Conservation (phyloP, 306 rosid genomes). For the Begonia masoniana region DNA sequence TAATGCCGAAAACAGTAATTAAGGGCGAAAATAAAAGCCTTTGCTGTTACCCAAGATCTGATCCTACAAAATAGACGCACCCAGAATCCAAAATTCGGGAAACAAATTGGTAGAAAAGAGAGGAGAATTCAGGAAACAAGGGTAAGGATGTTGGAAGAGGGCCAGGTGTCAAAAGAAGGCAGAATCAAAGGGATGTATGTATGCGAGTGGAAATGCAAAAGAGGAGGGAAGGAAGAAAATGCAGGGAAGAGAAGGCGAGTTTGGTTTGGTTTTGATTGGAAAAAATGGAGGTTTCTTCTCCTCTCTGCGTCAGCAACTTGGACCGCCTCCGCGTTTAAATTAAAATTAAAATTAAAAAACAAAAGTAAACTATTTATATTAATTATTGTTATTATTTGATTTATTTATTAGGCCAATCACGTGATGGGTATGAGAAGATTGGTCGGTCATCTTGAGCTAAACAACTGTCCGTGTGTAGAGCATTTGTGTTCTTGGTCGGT, state of each 20-base stretch:
- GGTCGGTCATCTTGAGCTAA: too few species aligned
- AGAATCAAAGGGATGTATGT: background rate
- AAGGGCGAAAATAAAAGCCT: background rate
- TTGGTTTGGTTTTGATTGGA: background rate
- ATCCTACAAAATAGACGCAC: background rate
- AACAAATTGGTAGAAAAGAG: background rate
- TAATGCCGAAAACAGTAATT: background rate
- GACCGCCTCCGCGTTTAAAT: background rate
- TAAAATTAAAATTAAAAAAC: too few species aligned
- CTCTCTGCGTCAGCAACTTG: slow-evolving; percentile 1
- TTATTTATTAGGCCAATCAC: too few species aligned
- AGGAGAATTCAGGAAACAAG: background rate
- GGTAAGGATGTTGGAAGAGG: background rate
- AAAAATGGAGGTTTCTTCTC: background rate
- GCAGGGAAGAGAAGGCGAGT: background rate
- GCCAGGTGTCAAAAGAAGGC: background rate
- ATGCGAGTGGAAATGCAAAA: background rate
- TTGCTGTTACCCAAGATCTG: background rate
- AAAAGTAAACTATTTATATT: too few species aligned
- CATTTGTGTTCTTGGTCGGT: too few species aligned
- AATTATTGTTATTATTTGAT: too few species aligned
- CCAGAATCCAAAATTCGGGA: background rate
- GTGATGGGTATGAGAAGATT: too few species aligned
- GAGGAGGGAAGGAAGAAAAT: background rate
- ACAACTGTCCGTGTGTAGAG: too few species aligned